Percentiles rank a stretch among this genome's conserved stretches.
These are phyloP conservation scores for Hypoxylon sp. DNA, from an alignment of 2,329 filamentous ascomycete species.

Conservation along the genomic window DNA sequence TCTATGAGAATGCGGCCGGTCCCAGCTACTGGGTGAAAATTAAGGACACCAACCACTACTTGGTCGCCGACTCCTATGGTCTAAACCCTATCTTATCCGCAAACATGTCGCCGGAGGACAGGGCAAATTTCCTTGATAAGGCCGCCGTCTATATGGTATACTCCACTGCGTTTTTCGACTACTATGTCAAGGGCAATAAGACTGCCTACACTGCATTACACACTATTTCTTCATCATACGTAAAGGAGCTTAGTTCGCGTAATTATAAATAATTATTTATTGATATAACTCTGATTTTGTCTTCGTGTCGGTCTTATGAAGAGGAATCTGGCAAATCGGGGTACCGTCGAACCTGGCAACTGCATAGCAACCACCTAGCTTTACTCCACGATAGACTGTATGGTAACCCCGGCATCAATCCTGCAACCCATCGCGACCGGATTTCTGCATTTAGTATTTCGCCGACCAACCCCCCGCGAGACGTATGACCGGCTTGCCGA, in stretches of 20 bases:
- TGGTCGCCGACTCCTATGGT: slow-evolving; percentile 35
- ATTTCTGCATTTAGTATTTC: neutral
- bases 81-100: slow-evolving; percentile 26
- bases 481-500: neutral
- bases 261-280: neutral
- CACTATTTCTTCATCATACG: neutral
- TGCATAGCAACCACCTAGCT: no score
- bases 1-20: slow-evolving; percentile 28
- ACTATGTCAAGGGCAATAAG: slow-evolving; percentile 37
- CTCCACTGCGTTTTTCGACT: slow-evolving; percentile 38
- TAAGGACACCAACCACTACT: slow-evolving; percentile 34
- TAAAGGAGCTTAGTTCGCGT: neutral
- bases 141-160: slow-evolving; percentile 41
- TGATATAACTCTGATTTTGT: neutral
- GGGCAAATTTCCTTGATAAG: slow-evolving; percentile 35
- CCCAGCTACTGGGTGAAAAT: slow-evolving; percentile 38
- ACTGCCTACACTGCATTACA: neutral
- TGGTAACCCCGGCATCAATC: neutral
- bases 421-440: neutral
- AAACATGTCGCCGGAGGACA: neutral
- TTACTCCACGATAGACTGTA: no score
- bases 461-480: neutral
- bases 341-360: no score
- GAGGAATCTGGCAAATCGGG: no score
- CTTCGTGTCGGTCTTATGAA: no score